Evolutionary conservation across 73 alveolate genomes (phyloP).

Genomic region (Paramecium sonneborni): DNA sequence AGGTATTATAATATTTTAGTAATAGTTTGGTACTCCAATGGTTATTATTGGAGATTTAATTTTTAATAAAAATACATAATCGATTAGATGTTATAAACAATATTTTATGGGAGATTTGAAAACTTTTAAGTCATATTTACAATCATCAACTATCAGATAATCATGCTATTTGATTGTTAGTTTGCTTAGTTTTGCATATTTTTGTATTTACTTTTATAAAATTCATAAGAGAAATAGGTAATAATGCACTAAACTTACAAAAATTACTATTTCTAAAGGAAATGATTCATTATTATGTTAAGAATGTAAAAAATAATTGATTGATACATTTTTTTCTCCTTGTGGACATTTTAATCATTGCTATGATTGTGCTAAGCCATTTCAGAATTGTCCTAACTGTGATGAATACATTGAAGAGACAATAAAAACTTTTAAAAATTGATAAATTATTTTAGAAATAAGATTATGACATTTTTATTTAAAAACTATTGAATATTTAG

Average conservation of each 20-base stretch:
- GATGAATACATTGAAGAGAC: background rate
- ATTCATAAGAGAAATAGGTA: background rate
- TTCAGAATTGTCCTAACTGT: background rate
- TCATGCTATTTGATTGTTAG: background rate
- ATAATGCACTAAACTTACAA: background rate
- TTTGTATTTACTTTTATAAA: background rate
- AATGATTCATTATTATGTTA: background rate
- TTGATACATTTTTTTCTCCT: background rate
- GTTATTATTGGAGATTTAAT: background rate
- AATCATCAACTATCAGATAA: background rate
- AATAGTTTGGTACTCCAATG: background rate
- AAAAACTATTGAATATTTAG: too few species aligned
- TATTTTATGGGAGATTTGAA: background rate
- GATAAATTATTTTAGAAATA: too few species aligned
- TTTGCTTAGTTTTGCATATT: background rate
- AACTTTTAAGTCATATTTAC: background rate
- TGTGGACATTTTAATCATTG: slow-evolving; percentile 1
- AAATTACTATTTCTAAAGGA: background rate
- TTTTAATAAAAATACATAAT: background rate
- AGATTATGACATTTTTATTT: too few species aligned
- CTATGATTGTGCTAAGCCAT: background rate
- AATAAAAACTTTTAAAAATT: background rate
- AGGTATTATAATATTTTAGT: background rate
- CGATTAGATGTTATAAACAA: background rate
- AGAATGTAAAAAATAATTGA: background rate